Percentiles rank a stretch among this genome's conserved stretches.
Conservation (phyloP, 2,329 filamentous ascomycete genomes). For the Camillea tinctor region DNA sequence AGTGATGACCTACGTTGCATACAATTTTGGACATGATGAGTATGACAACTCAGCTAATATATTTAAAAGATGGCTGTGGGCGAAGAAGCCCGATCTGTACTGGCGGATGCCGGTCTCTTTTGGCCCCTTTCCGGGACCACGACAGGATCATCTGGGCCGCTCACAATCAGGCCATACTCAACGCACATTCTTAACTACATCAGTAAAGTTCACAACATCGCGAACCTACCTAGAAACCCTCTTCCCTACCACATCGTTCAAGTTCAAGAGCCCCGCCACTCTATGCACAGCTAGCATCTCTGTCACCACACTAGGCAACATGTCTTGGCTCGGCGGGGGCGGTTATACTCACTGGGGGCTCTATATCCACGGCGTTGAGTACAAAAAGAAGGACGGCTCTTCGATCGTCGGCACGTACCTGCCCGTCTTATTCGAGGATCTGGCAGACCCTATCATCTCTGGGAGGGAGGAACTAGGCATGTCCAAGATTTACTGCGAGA, state of each 20-base stretch:
- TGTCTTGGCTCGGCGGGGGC: slow-evolving; percentile 60
- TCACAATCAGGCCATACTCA: slow-evolving; percentile 16
- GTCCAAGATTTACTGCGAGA: slow-evolving; percentile 55
- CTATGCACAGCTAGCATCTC: slow-evolving; percentile 44
- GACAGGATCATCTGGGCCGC: slow-evolving; percentile 35
- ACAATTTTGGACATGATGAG: slow-evolving; percentile 60
- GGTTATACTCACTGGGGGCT: slow-evolving; percentile 60
- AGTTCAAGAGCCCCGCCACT: slow-evolving; percentile 43
- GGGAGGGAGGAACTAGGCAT: slow-evolving; percentile 62
- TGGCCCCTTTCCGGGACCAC: slow-evolving; percentile 45
- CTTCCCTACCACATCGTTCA: slow-evolving; percentile 41
- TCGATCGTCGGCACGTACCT: slow-evolving; percentile 52
- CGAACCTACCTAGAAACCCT: slow-evolving; percentile 48
- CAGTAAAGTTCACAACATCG: slow-evolving; percentile 50
- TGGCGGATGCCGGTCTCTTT: slow-evolving; percentile 46
- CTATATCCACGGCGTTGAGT: slow-evolving; percentile 62
- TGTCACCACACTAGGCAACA: slow-evolving; percentile 43
- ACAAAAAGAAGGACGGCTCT: slow-evolving; percentile 48
- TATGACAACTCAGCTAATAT: slow-evolving; percentile 51
- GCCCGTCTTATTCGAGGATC: slow-evolving; percentile 56
- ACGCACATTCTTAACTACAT: slow-evolving; percentile 43
- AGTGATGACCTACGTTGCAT: slow-evolving; percentile 43
- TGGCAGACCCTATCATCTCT: slow-evolving; percentile 59
- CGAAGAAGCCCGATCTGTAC: slow-evolving; percentile 35
- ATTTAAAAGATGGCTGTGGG: slow-evolving; percentile 50